phyloP scores from a whole-genome alignment of 202 grass and related monocot species.

The Digitaria exilis region DNA sequence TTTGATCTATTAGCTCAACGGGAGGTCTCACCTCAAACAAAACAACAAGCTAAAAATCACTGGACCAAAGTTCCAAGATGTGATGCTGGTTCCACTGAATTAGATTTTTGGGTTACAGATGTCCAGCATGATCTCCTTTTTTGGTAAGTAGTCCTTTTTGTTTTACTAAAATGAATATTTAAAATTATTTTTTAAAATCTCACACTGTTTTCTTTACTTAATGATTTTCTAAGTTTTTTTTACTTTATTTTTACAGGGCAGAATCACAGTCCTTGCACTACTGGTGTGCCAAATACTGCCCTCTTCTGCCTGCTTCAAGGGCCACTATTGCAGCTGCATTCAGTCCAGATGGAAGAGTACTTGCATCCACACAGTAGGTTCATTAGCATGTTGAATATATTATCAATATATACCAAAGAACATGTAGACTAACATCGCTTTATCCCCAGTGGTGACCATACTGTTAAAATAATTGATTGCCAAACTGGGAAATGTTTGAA shows the following conservation, averaged over 20 bases:
- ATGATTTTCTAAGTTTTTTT: conserved; percentile 7
- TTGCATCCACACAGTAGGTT: conserved; percentile 96
- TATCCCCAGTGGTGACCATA: conserved; percentile 82
- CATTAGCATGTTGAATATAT: conserved; percentile 26
- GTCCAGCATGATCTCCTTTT: conserved; percentile 73
- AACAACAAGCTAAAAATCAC: conserved; percentile 71
- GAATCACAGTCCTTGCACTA: conserved; percentile 81
- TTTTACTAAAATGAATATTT: conserved; percentile 1
- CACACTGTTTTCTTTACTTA: neutral
- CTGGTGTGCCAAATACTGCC: conserved; percentile 87
- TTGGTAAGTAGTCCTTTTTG: conserved; percentile 54
- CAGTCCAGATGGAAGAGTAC: conserved; percentile 91
- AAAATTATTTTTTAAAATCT: neutral
- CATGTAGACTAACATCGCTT: conserved; percentile 40
- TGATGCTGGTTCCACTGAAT: conserved; percentile 39
- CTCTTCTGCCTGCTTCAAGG: conserved; percentile 88
- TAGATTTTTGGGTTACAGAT: conserved; percentile 64
- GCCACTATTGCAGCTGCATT: conserved; percentile 99
- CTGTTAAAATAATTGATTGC: conserved; percentile 97
- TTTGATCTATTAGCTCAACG: conserved; percentile 80
- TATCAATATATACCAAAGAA: conserved; percentile 18
- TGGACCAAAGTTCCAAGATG: conserved; percentile 48
- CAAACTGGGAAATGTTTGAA: conserved; percentile 93
- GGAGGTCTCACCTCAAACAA: conserved; percentile 81
- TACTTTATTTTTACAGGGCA: conserved; percentile 59